Conservation (phyloP, 1,139 yeast species). For the Zygoascus meyerae region DNA sequence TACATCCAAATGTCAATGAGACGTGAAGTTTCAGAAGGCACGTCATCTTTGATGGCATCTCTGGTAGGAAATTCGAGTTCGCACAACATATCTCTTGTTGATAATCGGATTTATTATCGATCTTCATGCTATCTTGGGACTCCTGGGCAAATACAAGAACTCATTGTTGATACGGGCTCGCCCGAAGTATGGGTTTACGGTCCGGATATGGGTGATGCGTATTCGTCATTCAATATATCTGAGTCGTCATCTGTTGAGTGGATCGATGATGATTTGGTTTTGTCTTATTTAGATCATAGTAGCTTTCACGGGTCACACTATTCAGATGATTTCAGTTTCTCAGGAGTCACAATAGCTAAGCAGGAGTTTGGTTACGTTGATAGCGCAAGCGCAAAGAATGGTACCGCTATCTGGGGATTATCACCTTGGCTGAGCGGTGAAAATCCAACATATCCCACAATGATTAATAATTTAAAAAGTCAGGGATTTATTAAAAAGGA, state of each 20-base stretch:
- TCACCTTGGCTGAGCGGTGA: slow-evolving; percentile 19
- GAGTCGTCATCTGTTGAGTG: slow-evolving; percentile 18
- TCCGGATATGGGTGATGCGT: slow-evolving; percentile 17
- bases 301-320: slow-evolving; percentile 41
- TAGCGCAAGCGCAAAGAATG: too few species aligned
- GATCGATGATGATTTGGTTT: slow-evolving; percentile 19
- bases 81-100: neutral
- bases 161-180: slow-evolving; percentile 56
- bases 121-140: slow-evolving; percentile 34
- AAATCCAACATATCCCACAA: slow-evolving; percentile 32
- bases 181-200: slow-evolving; percentile 56
- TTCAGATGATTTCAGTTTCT: slow-evolving; percentile 35
- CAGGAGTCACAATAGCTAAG: slow-evolving; percentile 2
- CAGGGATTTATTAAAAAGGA: slow-evolving; percentile 44
- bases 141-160: slow-evolving; percentile 19
- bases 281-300: slow-evolving; percentile 26
- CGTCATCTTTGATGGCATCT: too few species aligned
- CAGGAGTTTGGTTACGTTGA: slow-evolving; percentile 23
- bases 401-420: too few species aligned
- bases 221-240: slow-evolving; percentile 15
- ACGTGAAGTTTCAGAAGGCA: too few species aligned
- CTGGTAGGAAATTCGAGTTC: too few species aligned
- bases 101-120: slow-evolving; percentile 31
- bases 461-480: slow-evolving; percentile 44
- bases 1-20: neutral